These are phyloP conservation scores for Plasmodium fragile DNA, from an alignment of 169 alveolate species.

Conservation along the genomic window DNA sequence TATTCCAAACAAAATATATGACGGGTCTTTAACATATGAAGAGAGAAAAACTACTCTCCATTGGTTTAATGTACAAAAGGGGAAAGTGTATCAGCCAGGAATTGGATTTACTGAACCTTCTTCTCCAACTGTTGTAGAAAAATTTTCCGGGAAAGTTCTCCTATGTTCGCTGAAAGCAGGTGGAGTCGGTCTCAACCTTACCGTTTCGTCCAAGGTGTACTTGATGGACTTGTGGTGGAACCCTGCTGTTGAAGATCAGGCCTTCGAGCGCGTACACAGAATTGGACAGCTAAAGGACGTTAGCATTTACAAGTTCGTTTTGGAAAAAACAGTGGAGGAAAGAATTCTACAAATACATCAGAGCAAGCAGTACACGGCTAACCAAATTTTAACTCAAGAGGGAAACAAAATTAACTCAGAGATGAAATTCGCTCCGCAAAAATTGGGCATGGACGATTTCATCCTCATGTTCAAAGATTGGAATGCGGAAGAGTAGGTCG, in stretches of 20 bases:
- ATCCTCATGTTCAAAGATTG: slow-evolving; percentile 73
- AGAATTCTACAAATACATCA: slow-evolving; percentile 87
- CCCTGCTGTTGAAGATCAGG: slow-evolving; percentile 94
- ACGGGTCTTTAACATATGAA: slow-evolving; percentile 63
- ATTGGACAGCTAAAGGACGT: slow-evolving; percentile 93
- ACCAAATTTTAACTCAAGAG: slow-evolving; percentile 52
- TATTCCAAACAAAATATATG: slow-evolving; percentile 67
- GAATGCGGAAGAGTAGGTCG: slow-evolving; percentile 36
- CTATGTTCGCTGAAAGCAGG: slow-evolving; percentile 91
- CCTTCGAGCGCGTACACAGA: slow-evolving; percentile 95
- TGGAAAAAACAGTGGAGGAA: slow-evolving; percentile 88
- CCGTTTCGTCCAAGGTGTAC: slow-evolving; percentile 86
- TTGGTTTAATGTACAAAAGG: slow-evolving; percentile 75
- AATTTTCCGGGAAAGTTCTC: slow-evolving; percentile 80
- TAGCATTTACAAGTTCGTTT: slow-evolving; percentile 86
- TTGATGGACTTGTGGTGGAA: slow-evolving; percentile 94
- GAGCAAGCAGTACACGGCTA: slow-evolving; percentile 77
- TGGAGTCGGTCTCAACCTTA: slow-evolving; percentile 91
- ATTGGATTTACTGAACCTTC: slow-evolving; percentile 35
- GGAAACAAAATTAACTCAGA: slow-evolving; percentile 60
- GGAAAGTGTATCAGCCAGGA: slow-evolving; percentile 66
- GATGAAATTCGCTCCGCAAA: slow-evolving; percentile 42
- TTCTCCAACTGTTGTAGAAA: slow-evolving; percentile 54
- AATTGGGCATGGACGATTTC: slow-evolving; percentile 72
- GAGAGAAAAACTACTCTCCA: slow-evolving; percentile 40